Evolutionary conservation across 306 rosid genomes (phyloP), one percentile per base, ranked within the genome.

Genomic region (Acacia crassicarpa): DNA sequence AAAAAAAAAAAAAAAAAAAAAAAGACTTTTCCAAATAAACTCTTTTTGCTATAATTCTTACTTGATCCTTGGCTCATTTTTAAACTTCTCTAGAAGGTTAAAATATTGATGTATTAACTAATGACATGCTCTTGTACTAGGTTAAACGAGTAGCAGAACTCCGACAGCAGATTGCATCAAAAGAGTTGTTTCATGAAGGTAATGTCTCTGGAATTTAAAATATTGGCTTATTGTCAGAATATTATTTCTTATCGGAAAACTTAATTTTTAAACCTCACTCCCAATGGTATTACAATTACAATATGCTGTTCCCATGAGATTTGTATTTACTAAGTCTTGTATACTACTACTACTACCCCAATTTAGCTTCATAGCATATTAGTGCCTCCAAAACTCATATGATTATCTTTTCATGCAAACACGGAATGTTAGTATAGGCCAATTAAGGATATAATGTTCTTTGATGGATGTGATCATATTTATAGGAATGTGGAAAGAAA

Each of bases 121-220:
- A 33, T 56, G 13, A 33, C 69, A 69, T 43, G 22, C 86, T 59
- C 71, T 59, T 77, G 85, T 72, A 80, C 72, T 86, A 96, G 99
- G 90, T 67, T 83, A 93, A 92, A 75, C 86, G 74, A 69, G 91
- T 96, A 54, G 89, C 90, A 49, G 97, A 89, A 80, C 88, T 93
- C 67, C 91, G 88, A 67, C 94, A 85, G 83, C 86, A 89, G 79
- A 83, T 93, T 82, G 91, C 74, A 32, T 56, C 86, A 45, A 90
- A 93, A 83, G 97, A 93, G 86, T 85, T 83, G 30, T 75, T 85
- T 78, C 88, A 80, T 78, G 97, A 96, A 91, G 98, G 99, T 96
- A 90, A 75, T 75, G 32, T 33, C 38, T 58, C 59, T 80, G 43
- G 8, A 13, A 44, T 59, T 33, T 76, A 79, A 46, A 76, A n/a